Conservation (phyloP, 352 stramenopile genomes). For the Pseudoperonospora humuli region DNA sequence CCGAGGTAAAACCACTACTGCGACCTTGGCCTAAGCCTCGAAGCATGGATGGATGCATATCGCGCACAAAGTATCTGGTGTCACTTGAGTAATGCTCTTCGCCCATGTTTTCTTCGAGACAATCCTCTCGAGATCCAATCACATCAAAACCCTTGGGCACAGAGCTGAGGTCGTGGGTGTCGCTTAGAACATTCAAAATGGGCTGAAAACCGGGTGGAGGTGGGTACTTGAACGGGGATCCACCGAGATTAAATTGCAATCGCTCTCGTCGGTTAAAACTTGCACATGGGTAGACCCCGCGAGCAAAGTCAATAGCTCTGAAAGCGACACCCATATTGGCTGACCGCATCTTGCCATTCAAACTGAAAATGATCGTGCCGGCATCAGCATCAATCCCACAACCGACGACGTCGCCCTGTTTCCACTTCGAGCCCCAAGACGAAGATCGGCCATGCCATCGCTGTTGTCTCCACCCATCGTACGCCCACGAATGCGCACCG, state of each 20-base stretch:
- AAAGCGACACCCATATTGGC: conserved; percentile 85
- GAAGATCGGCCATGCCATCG: conserved; percentile 86
- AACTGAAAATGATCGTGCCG: conserved; percentile 85
- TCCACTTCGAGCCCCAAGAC: conserved; percentile 87
- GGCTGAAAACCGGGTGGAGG: conserved; percentile 72
- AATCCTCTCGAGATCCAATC: conserved; percentile 74
- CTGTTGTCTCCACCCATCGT: conserved; percentile 89
- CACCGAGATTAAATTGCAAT: conserved; percentile 84
- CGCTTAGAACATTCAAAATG: conserved; percentile 62
- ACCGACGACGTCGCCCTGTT: conserved; percentile 88
- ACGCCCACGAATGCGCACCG: conserved; percentile 88
- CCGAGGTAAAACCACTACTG: conserved; percentile 32
- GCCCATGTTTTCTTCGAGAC: conserved; percentile 72
- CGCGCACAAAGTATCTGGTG: conserved; percentile 66
- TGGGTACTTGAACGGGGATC: conserved; percentile 64
- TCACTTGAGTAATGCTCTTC: conserved; percentile 82
- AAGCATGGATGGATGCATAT: conserved; percentile 69
- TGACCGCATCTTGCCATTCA: conserved; percentile 87
- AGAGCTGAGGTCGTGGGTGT: conserved; percentile 31
- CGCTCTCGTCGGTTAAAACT: conserved; percentile 84
- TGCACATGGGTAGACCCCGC: conserved; percentile 79
- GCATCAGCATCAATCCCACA: conserved; percentile 85
- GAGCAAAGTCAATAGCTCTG: conserved; percentile 68
- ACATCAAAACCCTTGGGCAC: conserved; percentile 65
- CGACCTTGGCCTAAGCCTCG: conserved; percentile 40